Evolutionary conservation across 2,329 filamentous ascomycete species (phyloP).

Genomic region (Cryphonectria japonica): DNA sequence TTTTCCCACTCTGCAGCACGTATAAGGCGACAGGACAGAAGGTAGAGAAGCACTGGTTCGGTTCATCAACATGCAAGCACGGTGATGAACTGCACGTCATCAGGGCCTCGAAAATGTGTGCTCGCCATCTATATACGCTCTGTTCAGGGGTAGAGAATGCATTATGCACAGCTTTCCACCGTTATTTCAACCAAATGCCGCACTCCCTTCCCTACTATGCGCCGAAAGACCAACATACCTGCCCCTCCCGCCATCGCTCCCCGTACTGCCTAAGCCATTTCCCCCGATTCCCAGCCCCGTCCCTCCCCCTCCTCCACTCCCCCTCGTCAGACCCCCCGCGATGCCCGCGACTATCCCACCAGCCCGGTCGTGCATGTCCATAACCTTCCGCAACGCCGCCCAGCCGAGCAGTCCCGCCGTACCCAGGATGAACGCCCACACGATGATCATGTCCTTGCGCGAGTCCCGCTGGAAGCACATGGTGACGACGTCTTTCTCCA

Average conservation of each 20-base stretch:
- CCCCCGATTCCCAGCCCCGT: constrained; percentile 9
- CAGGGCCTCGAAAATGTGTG: background rate
- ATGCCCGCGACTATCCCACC: constrained; percentile 24
- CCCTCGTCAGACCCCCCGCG: constrained; percentile 24
- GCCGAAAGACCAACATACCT: constrained; percentile 35
- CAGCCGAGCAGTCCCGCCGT: constrained; percentile 63
- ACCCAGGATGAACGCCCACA: constrained; percentile 65
- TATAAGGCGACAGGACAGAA: background rate
- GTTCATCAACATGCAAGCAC: background rate
- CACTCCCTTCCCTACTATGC: constrained; percentile 27
- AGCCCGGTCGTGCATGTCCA: constrained; percentile 45
- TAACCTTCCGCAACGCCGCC: constrained; percentile 56
- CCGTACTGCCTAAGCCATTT: constrained; percentile 4
- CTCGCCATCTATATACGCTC: background rate
- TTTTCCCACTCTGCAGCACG: background rate
- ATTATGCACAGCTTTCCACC: background rate
- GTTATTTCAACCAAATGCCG: constrained; percentile 4
- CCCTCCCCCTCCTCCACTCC: background rate
- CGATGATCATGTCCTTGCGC: constrained; percentile 68
- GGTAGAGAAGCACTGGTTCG: background rate
- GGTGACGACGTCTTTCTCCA: constrained; percentile 64
- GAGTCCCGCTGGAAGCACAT: constrained; percentile 70
- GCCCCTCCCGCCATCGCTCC: constrained; percentile 31
- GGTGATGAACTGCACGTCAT: background rate
- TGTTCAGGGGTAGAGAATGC: background rate